These are phyloP conservation scores for Camelina neglecta DNA, from an alignment of 345 rosid species.

Conservation along the genomic window DNA sequence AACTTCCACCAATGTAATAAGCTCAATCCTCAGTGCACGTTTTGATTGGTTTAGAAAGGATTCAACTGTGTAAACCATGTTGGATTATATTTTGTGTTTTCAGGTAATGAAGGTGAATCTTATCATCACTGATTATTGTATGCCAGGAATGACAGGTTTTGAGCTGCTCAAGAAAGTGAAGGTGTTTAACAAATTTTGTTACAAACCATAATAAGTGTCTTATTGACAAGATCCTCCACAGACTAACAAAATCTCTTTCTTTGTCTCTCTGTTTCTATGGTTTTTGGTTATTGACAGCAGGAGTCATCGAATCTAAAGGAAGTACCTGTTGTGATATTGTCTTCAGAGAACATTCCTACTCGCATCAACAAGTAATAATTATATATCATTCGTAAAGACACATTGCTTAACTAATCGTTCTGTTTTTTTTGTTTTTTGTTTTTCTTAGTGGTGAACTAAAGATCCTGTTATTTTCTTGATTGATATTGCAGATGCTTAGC, in stretches of 20 bases:
- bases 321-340: conserved; percentile 87
- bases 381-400: not conserved
- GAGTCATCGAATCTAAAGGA: conserved; percentile 73
- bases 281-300: conserved; percentile 43
- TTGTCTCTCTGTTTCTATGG: not conserved
- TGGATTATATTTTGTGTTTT: not conserved
- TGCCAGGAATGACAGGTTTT: conserved; percentile 95
- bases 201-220: not conserved
- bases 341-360: conserved; percentile 81
- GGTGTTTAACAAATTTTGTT: conserved; percentile 41
- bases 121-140: conserved; percentile 86
- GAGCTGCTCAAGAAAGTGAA: conserved; percentile 83
- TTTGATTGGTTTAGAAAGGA: conserved; percentile 7
- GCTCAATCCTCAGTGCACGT: not conserved
- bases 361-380: conserved; percentile 65
- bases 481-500: conserved; percentile 60
- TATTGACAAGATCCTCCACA: not conserved
- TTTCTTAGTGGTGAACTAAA: not conserved
- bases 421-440: not conserved
- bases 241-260: not conserved
- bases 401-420: not conserved
- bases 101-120: conserved; percentile 72
- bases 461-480: not conserved
- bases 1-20: conserved; percentile 34
- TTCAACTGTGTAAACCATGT: not conserved